Evolutionary conservation across 2,329 filamentous ascomycete species (phyloP).

Genomic region (Parasarocladium wereldwijsianum): DNA sequence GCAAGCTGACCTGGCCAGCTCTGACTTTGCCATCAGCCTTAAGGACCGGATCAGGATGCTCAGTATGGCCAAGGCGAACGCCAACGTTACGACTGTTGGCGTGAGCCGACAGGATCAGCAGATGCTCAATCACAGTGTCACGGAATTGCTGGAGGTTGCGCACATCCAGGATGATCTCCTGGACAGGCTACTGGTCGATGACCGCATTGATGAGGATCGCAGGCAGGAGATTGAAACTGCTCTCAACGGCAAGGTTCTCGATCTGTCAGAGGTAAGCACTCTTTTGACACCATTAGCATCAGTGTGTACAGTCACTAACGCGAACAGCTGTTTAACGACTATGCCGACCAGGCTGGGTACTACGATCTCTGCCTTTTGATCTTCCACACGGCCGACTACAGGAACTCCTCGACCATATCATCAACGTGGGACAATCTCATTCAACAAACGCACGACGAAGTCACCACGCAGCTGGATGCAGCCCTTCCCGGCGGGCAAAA

Average conservation of each 20-base stretch:
- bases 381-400: slow-evolving; percentile 82
- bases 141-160: slow-evolving; percentile 77
- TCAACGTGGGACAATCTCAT: slow-evolving; percentile 77
- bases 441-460: slow-evolving; percentile 49
- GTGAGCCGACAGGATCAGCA: slow-evolving; percentile 71
- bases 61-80: slow-evolving; percentile 81
- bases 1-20: slow-evolving; percentile 70
- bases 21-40: slow-evolving; percentile 65
- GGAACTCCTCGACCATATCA: slow-evolving; percentile 70
- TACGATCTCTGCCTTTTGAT: slow-evolving; percentile 89
- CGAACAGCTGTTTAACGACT: slow-evolving; percentile 73
- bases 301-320: slow-evolving; percentile 5
- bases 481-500: slow-evolving; percentile 18
- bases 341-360: slow-evolving; percentile 81
- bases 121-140: slow-evolving; percentile 69
- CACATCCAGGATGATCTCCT: slow-evolving; percentile 90
- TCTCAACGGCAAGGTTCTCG: slow-evolving; percentile 65
- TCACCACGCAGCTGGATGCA: slow-evolving; percentile 24
- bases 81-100: slow-evolving; percentile 66
- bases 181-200: slow-evolving; percentile 60
- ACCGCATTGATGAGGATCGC: slow-evolving; percentile 49
- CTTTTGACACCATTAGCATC: neutral
- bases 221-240: slow-evolving; percentile 48
- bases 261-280: slow-evolving; percentile 55
- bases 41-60: slow-evolving; percentile 81